phyloP scores from a whole-genome alignment of 2,329 filamentous ascomycete species.

The Plenodomus tracheiphilus region DNA sequence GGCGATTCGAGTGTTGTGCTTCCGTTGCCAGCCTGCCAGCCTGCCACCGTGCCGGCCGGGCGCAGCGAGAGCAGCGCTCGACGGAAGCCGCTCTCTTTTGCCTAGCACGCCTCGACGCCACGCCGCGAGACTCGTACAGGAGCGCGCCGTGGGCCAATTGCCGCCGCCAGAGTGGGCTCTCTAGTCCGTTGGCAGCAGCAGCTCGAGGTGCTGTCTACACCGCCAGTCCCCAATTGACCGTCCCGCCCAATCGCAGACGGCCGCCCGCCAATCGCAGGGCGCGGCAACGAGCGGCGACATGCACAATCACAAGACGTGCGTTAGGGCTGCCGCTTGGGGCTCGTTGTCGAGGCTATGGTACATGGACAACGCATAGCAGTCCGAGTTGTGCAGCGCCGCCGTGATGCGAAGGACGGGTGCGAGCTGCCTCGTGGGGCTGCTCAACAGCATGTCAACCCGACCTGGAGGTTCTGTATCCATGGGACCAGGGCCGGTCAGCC shows the following conservation, averaged over 20 bases:
- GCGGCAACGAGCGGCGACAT: conserved; percentile 19
- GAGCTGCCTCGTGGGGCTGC: not conserved
- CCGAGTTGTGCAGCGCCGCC: conserved; percentile 15
- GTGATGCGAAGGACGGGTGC: not conserved
- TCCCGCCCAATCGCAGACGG: conserved; percentile 9
- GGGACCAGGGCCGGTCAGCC: not conserved
- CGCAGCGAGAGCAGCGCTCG: no score
- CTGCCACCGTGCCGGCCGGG: no score
- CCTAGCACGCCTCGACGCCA: conserved; percentile 21
- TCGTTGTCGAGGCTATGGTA: conserved; percentile 13
- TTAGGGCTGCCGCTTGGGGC: conserved; percentile 19
- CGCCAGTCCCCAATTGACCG: conserved; percentile 29
- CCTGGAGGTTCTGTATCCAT: not conserved
- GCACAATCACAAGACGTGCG: conserved; percentile 22
- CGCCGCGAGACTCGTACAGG: conserved; percentile 4
- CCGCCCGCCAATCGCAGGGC: conserved; percentile 18
- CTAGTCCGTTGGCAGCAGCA: conserved; percentile 11
- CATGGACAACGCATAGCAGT: conserved; percentile 30
- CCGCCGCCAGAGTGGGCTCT: conserved; percentile 9
- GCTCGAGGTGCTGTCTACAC: conserved; percentile 20
- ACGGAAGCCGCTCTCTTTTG: conserved; percentile 19
- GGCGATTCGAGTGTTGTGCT: conserved; percentile 11
- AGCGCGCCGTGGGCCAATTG: conserved; percentile 14
- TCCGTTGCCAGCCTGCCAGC: no score
- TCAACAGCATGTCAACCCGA: conserved; percentile 6